These are phyloP conservation scores for Penicillium sp. DNA, from an alignment of 2,329 filamentous ascomycete genomes.

Conservation along the genomic window DNA sequence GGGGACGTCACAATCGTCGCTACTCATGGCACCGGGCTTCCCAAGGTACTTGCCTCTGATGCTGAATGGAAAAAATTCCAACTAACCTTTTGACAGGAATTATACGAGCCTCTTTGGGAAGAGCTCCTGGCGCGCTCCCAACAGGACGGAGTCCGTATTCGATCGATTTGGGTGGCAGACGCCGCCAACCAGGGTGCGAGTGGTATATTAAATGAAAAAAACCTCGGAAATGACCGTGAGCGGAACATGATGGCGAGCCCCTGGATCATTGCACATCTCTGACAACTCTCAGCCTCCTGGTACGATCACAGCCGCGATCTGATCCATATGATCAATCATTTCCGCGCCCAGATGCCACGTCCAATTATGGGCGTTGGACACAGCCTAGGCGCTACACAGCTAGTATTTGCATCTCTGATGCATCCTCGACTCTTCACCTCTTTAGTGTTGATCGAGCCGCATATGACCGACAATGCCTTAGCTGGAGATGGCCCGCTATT, in stretches of 20 bases:
- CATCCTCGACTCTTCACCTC: conserved; percentile 74
- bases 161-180: conserved; percentile 79
- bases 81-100: conserved; percentile 53
- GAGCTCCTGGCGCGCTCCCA: conserved; percentile 59
- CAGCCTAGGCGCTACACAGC: conserved; percentile 63
- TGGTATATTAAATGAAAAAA: conserved; percentile 67
- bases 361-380: conserved; percentile 84
- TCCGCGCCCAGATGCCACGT: conserved; percentile 32
- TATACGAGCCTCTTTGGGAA: conserved; percentile 85
- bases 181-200: conserved; percentile 73
- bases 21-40: conserved; percentile 57
- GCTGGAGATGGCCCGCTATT: background rate
- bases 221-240: conserved; percentile 74
- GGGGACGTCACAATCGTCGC: conserved; percentile 55
- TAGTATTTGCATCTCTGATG: conserved; percentile 62
- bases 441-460: conserved; percentile 69
- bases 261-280: conserved; percentile 19
- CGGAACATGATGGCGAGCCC: conserved; percentile 29
- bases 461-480: background rate
- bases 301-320: conserved; percentile 76
- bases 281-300: conserved; percentile 60
- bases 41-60: conserved; percentile 56
- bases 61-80: no score
- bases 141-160: conserved; percentile 59
- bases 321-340: conserved; percentile 51